Evolutionary conservation across 306 rosid species (phyloP).

Genomic region (Astragalus membranaceus): DNA sequence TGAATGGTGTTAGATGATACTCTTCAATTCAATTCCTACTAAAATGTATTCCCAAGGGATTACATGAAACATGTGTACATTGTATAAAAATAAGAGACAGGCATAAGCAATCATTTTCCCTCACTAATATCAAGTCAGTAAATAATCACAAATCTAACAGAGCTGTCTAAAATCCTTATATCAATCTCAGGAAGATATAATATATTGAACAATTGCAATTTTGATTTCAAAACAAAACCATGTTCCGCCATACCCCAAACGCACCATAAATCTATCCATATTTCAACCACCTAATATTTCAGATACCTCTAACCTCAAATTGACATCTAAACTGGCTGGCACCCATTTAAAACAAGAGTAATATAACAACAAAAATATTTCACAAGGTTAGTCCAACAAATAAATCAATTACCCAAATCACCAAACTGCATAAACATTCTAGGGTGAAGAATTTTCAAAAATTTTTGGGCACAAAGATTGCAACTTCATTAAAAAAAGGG

Average conservation of each 20-base stretch:
- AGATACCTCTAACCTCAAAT: neutral
- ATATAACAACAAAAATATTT: neutral
- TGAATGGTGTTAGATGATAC: neutral
- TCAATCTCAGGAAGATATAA: neutral
- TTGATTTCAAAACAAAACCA: slow-evolving; percentile 6
- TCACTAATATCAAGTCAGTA: neutral
- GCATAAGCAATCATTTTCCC: neutral
- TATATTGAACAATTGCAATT: neutral
- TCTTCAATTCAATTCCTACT: neutral
- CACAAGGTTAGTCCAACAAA: neutral
- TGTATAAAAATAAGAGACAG: neutral
- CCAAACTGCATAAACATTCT: neutral
- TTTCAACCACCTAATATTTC: neutral
- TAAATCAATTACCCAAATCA: neutral
- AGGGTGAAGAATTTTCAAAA: neutral
- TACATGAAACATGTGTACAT: too few relatives aligned
- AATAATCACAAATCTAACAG: neutral
- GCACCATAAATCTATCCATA: neutral
- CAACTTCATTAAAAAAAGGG: too few relatives aligned
- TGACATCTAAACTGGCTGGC: neutral
- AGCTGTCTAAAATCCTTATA: neutral
- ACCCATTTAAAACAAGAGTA: neutral
- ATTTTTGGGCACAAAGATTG: too few relatives aligned
- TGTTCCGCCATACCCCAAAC: neutral
- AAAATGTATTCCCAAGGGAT: too few relatives aligned